Percentiles rank a stretch among this genome's conserved stretches.
phyloP scores from a whole-genome alignment of 164 flowering plant species.

The Magnolia changhungtana region DNA sequence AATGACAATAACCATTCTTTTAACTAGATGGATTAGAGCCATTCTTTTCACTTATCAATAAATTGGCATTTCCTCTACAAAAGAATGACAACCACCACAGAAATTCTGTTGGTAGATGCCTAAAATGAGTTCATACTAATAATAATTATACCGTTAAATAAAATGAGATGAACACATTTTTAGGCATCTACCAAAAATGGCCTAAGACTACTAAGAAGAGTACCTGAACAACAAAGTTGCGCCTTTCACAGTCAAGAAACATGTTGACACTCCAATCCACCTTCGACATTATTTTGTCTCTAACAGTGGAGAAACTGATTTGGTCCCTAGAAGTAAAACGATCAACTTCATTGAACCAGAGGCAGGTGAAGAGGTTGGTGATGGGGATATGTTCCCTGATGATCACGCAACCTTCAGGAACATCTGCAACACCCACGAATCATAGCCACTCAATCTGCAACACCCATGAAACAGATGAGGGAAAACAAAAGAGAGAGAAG shows the following conservation, averaged over 20 bases:
- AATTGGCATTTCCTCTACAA: too few species aligned
- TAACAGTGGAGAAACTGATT: constrained; percentile 81
- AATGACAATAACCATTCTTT: neutral
- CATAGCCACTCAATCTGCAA: constrained; percentile 2
- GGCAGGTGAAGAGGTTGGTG: constrained; percentile 84
- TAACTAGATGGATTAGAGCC: neutral
- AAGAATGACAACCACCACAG: too few species aligned
- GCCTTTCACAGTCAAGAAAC: constrained; percentile 93
- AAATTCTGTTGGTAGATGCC: too few species aligned
- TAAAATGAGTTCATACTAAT: too few species aligned
- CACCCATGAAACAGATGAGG: neutral
- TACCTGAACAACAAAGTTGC: constrained; percentile 94
- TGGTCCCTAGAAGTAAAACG: constrained; percentile 96
- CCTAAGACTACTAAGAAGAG: neutral
- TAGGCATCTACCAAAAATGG: neutral
- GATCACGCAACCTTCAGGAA: constrained; percentile 96
- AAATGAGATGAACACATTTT: neutral
- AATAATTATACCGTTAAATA: neutral
- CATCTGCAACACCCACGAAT: constrained; percentile 49
- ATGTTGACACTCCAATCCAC: constrained; percentile 68
- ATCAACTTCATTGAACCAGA: constrained; percentile 99
- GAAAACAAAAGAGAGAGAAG: neutral
- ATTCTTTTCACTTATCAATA: too few species aligned
- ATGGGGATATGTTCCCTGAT: constrained; percentile 83
- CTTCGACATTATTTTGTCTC: constrained; percentile 70